These are phyloP conservation scores for Colletotrichum eremochloae DNA, from an alignment of 2,329 filamentous ascomycete species.

Conservation along the genomic window DNA sequence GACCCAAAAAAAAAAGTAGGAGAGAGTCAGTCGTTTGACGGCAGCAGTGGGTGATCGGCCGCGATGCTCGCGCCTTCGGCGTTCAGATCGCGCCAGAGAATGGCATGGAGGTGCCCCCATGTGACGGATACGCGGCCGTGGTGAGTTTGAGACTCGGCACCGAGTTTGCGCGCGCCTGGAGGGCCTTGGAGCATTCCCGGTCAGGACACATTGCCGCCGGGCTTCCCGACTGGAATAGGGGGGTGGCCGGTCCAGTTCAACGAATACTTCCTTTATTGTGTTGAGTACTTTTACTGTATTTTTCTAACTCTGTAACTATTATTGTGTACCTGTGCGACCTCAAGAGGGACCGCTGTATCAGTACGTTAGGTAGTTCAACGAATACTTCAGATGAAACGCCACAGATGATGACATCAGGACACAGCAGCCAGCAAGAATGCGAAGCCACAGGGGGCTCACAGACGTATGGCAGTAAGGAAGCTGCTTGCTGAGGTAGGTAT, in stretches of 20 bases:
- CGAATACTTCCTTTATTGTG: not conserved
- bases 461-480: not conserved
- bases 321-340: too few species aligned
- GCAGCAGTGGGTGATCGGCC: conserved; percentile 10
- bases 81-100: conserved; percentile 13
- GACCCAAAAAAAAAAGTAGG: not conserved
- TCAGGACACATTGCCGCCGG: not conserved
- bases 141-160: not conserved
- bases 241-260: too few species aligned
- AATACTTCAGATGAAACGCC: not conserved
- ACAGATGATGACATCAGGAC: conserved; percentile 14
- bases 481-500: not conserved
- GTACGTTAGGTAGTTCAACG: too few species aligned
- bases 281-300: too few species aligned
- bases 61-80: not conserved
- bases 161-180: not conserved
- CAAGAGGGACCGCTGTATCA: too few species aligned
- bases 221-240: not conserved
- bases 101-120: not conserved
- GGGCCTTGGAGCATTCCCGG: not conserved
- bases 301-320: too few species aligned
- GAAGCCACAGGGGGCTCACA: not conserved
- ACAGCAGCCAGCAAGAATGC: not conserved
- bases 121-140: not conserved
- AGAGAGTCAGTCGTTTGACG: not conserved